A percentile compares a stretch with the other conserved stretches of the same genome.
Evolutionary conservation across 208 protist species (phyloP).

Genomic region (Leishmania major): DNA sequence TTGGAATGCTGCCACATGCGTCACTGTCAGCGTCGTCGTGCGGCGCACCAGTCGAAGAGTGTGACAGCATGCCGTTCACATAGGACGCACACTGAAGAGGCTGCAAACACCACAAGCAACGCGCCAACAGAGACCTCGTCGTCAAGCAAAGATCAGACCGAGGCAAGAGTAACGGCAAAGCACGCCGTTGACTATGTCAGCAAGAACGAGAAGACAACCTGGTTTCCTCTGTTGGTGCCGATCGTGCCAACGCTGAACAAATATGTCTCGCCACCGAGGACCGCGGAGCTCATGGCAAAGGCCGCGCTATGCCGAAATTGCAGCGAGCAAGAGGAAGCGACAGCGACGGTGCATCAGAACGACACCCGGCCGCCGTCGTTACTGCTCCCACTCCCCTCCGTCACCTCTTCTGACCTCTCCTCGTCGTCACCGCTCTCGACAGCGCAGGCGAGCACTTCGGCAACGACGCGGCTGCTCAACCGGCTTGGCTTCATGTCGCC

Average conservation of each 20-base stretch:
- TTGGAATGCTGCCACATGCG: conserved; percentile 28
- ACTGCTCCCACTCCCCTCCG: conserved; percentile 6
- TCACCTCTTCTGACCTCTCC: conserved; percentile 19
- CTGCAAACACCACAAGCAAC: neutral
- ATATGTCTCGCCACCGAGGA: neutral
- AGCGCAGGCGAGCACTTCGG: neutral
- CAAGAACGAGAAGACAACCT: neutral
- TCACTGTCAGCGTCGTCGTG: conserved; percentile 8
- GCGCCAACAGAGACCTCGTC: neutral
- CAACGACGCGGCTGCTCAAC: conserved; percentile 11
- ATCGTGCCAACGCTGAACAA: neutral
- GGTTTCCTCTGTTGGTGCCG: neutral
- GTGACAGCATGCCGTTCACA: too few relatives aligned
- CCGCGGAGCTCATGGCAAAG: neutral
- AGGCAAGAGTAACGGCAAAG: neutral
- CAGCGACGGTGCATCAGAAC: neutral
- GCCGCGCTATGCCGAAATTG: too few relatives aligned
- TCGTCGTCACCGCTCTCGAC: conserved; percentile 3
- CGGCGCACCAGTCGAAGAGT: neutral
- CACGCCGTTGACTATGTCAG: neutral
- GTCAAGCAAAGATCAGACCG: neutral
- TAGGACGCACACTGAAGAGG: neutral
- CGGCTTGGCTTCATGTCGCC: conserved; percentile 11
- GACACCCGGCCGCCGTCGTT: neutral
- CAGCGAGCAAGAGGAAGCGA: neutral